These are phyloP conservation scores for Xerocomus alliaceus DNA, from an alignment of 1,284 basidiomycete species.

Conservation along the genomic window DNA sequence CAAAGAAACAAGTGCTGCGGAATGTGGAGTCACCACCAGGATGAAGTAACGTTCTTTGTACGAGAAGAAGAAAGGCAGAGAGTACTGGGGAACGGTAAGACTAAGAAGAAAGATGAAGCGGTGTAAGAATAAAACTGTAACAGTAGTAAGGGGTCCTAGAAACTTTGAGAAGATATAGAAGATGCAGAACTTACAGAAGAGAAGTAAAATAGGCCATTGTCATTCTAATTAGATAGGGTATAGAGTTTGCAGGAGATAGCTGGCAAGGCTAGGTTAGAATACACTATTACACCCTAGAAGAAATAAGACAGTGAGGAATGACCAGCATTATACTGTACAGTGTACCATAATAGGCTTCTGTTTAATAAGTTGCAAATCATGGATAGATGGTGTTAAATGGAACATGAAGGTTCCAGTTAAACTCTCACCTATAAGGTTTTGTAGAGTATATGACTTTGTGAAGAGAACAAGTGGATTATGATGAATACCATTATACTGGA, in stretches of 20 bases:
- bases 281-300: slow-evolving; percentile 19
- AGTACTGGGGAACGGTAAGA: too few species aligned
- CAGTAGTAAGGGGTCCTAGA: slow-evolving; percentile 12
- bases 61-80: too few species aligned
- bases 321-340: not conserved
- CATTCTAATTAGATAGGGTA: too few species aligned
- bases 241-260: slow-evolving; percentile 37
- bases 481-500: slow-evolving; percentile 7
- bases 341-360: slow-evolving; percentile 36
- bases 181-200: slow-evolving; percentile 29
- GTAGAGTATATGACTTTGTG: slow-evolving; percentile 41
- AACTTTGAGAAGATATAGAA: slow-evolving; percentile 29
- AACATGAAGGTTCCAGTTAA: not conserved
- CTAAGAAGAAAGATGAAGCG: too few species aligned
- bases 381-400: not conserved
- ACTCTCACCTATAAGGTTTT: slow-evolving; percentile 33
- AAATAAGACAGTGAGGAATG: slow-evolving; percentile 13
- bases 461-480: slow-evolving; percentile 3
- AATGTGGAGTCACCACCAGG: too few species aligned
- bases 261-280: slow-evolving; percentile 21
- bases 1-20: too few species aligned
- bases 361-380: slow-evolving; percentile 32
- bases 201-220: too few species aligned
- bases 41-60: too few species aligned
- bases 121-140: too few species aligned